Evolutionary conservation across 352 stramenopile genomes (phyloP).

Genomic region (Aphanomyces invadans): DNA sequence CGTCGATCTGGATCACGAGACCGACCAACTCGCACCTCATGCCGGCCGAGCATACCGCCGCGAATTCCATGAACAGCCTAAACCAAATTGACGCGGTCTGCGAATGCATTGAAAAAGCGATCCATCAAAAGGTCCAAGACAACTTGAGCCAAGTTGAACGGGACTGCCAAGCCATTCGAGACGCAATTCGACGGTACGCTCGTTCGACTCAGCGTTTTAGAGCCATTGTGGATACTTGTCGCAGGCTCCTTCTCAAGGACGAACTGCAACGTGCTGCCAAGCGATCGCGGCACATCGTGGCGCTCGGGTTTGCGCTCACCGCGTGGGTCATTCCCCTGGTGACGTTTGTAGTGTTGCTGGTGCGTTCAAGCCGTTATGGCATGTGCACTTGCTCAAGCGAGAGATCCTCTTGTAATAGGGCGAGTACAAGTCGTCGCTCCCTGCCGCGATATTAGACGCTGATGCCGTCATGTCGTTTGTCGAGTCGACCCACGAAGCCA

Average conservation of each 20-base stretch:
- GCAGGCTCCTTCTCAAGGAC: conserved; percentile 32
- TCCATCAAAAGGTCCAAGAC: conserved; percentile 62
- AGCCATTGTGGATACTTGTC: too few species aligned
- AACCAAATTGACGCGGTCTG: conserved; percentile 44
- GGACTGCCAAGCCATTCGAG: conserved; percentile 32
- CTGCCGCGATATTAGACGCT: conserved; percentile 30
- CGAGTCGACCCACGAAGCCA: conserved; percentile 29
- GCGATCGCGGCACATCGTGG: conserved; percentile 38
- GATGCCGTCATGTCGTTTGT: conserved; percentile 39
- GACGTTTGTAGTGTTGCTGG: conserved; percentile 38
- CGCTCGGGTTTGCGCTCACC: conserved; percentile 36
- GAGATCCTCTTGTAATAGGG: too few species aligned
- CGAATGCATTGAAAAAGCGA: conserved; percentile 40
- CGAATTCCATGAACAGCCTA: conserved; percentile 29
- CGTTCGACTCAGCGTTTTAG: background rate
- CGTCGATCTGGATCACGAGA: conserved; percentile 41
- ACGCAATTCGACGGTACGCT: conserved; percentile 27
- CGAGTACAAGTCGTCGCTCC: conserved; percentile 37
- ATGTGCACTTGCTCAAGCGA: too few species aligned
- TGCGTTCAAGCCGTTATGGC: too few species aligned
- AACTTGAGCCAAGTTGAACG: conserved; percentile 51
- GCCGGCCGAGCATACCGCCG: conserved; percentile 29
- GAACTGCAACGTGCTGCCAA: conserved; percentile 38
- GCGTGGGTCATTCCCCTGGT: conserved; percentile 40
- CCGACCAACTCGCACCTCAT: conserved; percentile 10